Evolutionary conservation across 768 basidiomycete genomes (phyloP), one percentile per base, ranked within the genome.

Genomic region (Hemileccinum rubropunctum): DNA sequence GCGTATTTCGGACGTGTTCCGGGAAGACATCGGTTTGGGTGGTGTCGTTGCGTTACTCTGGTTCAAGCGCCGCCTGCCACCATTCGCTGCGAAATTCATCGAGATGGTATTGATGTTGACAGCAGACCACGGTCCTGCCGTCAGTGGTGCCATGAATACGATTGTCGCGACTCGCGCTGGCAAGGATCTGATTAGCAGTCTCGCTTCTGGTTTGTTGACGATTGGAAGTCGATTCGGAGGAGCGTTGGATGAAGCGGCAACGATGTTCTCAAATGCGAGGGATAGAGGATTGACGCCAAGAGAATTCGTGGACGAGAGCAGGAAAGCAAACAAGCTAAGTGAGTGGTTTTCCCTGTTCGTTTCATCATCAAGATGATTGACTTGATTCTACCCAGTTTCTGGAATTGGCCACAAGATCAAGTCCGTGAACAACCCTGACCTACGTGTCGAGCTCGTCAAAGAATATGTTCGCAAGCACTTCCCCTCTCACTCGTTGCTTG

Each of bases 371-470:
- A 23, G 30, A 53, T 56, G 48, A 48, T 33, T 47, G 30, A 57
- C 26, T 20, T 50, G 27, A 33, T 23, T 34, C 42, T 46, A 13
- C 10, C 32, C 56, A 89, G 88, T 98, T 78, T 88, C 86, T 58
- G 95, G 95, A 77, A 99, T 99, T 58, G 95, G 95, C 40, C 95
- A 99, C 85, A 98, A 98, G 83, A 97, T 99, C 80, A 99, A 99
- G 84, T 92, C 88, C 58, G 90, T 93, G 57, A 94, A 91, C 73
- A 95, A 95, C 82, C 92, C 91, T 42, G 91, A 94, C 77, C 78
- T 91, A 40, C 89, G 90, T 66, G 90, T 93, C 53, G 88, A 91
- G 73, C 85, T 93, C 52, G 91, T 92, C 47, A 97, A 98, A 80
- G 92, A 95, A 75, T 99, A 89, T 61, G 95, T 95, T 52, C 75